Conservation (phyloP, 306 rosid genomes). For the Alnus glutinosa region DNA sequence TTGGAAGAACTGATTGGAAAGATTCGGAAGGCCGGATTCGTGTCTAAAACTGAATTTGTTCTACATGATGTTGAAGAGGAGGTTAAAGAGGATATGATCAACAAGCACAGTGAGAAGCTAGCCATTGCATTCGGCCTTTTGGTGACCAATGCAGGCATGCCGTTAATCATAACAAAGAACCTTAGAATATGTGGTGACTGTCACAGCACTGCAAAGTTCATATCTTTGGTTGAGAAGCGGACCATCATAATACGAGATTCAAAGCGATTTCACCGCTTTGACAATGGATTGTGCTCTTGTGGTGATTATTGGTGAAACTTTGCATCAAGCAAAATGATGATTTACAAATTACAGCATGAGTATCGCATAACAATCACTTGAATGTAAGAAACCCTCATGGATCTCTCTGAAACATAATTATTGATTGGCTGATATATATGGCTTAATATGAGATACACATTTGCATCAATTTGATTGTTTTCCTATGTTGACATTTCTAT, state of each 20-base stretch:
- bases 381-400: not conserved
- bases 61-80: constrained; percentile 69
- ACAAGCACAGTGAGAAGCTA: constrained; percentile 77
- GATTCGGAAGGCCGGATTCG: constrained; percentile 57
- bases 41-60: constrained; percentile 57
- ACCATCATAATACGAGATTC: constrained; percentile 64
- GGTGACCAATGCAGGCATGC: constrained; percentile 43
- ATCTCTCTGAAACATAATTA: not conserved
- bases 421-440: too few relatives aligned
- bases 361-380: not conserved
- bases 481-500: too few relatives aligned
- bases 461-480: too few relatives aligned
- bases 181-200: constrained; percentile 76
- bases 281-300: constrained; percentile 62
- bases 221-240: constrained; percentile 57
- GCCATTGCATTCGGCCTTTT: constrained; percentile 81
- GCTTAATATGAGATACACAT: too few relatives aligned
- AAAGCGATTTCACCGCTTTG: constrained; percentile 77
- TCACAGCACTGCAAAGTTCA: constrained; percentile 59
- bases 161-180: constrained; percentile 60
- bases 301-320: constrained; percentile 68
- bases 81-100: constrained; percentile 63
- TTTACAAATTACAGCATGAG: not conserved
- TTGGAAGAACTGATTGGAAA: constrained; percentile 55
- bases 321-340: not conserved